These are phyloP conservation scores for Zygoascus bituminiphila DNA, from an alignment of 805 yeast genomes.

Conservation along the genomic window DNA sequence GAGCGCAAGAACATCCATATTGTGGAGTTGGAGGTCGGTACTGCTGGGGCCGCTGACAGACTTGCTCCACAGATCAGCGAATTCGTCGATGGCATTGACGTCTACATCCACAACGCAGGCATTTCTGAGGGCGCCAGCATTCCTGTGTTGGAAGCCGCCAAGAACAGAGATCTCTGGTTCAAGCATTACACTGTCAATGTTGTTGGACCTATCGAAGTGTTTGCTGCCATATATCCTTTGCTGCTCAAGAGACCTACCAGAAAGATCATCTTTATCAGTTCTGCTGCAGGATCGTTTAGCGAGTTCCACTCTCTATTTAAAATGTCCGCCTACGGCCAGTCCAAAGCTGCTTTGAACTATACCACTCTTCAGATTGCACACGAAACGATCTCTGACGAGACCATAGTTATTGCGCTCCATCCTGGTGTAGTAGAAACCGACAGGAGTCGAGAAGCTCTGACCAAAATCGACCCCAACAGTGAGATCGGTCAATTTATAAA, in stretches of 20 bases:
- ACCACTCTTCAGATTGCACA: constrained; percentile 23
- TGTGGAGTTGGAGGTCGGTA: constrained; percentile 21
- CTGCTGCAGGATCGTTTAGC: constrained; percentile 23
- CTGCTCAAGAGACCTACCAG: constrained; percentile 19
- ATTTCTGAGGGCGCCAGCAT: background rate
- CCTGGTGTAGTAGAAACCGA: constrained; percentile 37
- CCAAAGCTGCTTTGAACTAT: constrained; percentile 35
- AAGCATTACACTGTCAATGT: constrained; percentile 20
- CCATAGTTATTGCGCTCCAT: constrained; percentile 28
- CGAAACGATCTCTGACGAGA: constrained; percentile 25
- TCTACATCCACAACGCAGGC: background rate
- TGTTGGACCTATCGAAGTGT: constrained; percentile 21
- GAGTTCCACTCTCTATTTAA: background rate
- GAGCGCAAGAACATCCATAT: constrained; percentile 20
- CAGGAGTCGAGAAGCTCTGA: no score
- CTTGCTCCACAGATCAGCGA: constrained; percentile 15
- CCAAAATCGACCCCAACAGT: no score
- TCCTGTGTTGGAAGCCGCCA: background rate
- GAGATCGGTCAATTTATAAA: no score
- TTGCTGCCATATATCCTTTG: constrained; percentile 20
- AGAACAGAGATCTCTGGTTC: constrained; percentile 4
- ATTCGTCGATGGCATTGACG: constrained; percentile 7
- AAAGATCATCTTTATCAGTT: constrained; percentile 26
- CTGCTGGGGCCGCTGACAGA: constrained; percentile 15
- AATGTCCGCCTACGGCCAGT: constrained; percentile 26